These are phyloP conservation scores for Tuber magnatum DNA, from an alignment of 495 filamentous ascomycete genomes.

Conservation along the genomic window DNA sequence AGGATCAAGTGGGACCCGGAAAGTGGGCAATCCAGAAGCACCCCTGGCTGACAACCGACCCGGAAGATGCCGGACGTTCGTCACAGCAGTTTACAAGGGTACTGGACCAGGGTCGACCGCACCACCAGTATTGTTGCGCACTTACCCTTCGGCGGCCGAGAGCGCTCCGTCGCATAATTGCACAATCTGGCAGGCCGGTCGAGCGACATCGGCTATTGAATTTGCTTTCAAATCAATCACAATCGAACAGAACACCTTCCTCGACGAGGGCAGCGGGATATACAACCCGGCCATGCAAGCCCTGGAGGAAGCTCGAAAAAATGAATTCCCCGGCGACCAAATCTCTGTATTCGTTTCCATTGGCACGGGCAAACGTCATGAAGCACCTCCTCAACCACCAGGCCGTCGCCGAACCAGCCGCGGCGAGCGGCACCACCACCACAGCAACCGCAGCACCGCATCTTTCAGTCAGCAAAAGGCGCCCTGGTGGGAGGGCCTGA, in stretches of 20 bases:
- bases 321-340: constrained; percentile 90
- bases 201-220: constrained; percentile 86
- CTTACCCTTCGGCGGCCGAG: constrained; percentile 90
- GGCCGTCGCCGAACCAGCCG: background rate
- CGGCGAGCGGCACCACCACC: constrained; percentile 47
- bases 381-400: constrained; percentile 53
- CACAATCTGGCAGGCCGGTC: constrained; percentile 90
- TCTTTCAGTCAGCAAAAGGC: constrained; percentile 12
- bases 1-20: constrained; percentile 1
- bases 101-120: constrained; percentile 38
- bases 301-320: constrained; percentile 80
- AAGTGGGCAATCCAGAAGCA: constrained; percentile 52
- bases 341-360: constrained; percentile 84
- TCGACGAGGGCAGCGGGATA: constrained; percentile 84
- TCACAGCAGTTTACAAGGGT: constrained; percentile 77
- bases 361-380: constrained; percentile 72
- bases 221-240: constrained; percentile 93
- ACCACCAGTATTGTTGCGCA: constrained; percentile 67
- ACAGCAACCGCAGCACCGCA: constrained; percentile 42
- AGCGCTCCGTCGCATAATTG: constrained; percentile 81
- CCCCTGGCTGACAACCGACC: constrained; percentile 73
- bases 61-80: constrained; percentile 84
- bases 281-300: constrained; percentile 84
- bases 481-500: constrained; percentile 88
- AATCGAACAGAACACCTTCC: constrained; percentile 85